Percentiles rank a stretch among this genome's conserved stretches.
Conservation (phyloP, 371 early-diverging fungal species). For the Capniomyces stellatus region DNA sequence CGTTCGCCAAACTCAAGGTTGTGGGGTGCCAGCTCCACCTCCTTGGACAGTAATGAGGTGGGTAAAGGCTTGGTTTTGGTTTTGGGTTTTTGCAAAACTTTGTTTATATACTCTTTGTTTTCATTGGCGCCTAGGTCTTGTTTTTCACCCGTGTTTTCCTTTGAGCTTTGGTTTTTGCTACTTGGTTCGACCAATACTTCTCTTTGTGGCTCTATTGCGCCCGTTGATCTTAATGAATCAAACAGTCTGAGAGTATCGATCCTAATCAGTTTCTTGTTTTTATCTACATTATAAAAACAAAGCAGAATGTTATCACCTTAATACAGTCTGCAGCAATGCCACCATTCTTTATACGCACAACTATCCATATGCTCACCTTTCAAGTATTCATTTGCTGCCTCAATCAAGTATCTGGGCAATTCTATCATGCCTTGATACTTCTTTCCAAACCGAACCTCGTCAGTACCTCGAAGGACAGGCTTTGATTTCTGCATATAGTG, state of each 20-base stretch:
- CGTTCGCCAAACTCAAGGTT: slow-evolving; percentile 52
- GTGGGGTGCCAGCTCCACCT: slow-evolving; percentile 29
- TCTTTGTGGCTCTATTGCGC: slow-evolving; percentile 17
- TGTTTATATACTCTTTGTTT: slow-evolving; percentile 15
- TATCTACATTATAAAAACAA: slow-evolving; percentile 17
- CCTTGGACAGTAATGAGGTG: slow-evolving; percentile 10
- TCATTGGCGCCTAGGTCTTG: not conserved
- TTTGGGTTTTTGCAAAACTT: slow-evolving; percentile 2
- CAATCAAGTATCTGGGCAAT: slow-evolving; percentile 32
- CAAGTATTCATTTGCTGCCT: slow-evolving; percentile 29
- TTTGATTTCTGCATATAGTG: slow-evolving; percentile 2
- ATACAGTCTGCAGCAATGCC: no score
- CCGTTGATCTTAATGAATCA: slow-evolving; percentile 47
- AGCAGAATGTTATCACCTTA: no score
- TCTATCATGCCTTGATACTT: slow-evolving; percentile 49
- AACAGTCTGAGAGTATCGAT: slow-evolving; percentile 46
- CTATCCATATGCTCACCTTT: slow-evolving; percentile 21
- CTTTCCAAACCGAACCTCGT: slow-evolving; percentile 48
- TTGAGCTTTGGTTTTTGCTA: not conserved
- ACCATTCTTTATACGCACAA: no score
- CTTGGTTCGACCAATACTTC: not conserved
- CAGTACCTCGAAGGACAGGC: slow-evolving; percentile 31
- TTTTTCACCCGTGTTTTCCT: not conserved
- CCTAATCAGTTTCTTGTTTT: slow-evolving; percentile 37
- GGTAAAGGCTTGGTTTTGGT: slow-evolving; percentile 6